These are phyloP conservation scores for Saccharomycopsis sp. DNA, from an alignment of 805 yeast species.

Conservation along the genomic window DNA sequence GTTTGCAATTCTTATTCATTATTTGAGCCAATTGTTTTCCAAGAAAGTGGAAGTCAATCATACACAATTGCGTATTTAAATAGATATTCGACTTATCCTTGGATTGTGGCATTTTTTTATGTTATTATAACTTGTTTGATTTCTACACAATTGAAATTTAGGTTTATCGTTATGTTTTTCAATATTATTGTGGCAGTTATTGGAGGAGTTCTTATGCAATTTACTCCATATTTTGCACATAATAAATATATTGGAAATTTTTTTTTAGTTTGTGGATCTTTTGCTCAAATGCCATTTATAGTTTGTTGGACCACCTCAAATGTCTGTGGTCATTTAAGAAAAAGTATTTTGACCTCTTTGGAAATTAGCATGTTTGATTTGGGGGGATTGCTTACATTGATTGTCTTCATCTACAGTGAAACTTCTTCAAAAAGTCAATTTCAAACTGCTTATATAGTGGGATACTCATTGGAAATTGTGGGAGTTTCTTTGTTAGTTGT, in stretches of 20 bases:
- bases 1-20: slow-evolving; percentile 71
- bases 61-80: slow-evolving; percentile 71
- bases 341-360: slow-evolving; percentile 45
- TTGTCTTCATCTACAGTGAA: slow-evolving; percentile 6
- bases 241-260: slow-evolving; percentile 11
- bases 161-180: slow-evolving; percentile 30
- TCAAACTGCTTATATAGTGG: no score
- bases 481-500: no score
- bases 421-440: no score
- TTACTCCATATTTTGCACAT: no score
- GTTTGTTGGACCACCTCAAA: slow-evolving; percentile 44
- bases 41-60: slow-evolving; percentile 57
- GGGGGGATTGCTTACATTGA: slow-evolving; percentile 10
- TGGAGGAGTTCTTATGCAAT: slow-evolving; percentile 11
- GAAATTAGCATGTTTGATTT: slow-evolving; percentile 42
- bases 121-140: no score
- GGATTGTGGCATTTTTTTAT: slow-evolving; percentile 32
- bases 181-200: slow-evolving; percentile 16
- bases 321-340: slow-evolving; percentile 42
- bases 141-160: slow-evolving; percentile 25
- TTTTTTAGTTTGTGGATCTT: slow-evolving; percentile 38
- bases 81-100: slow-evolving; percentile 49
- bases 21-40: slow-evolving; percentile 54
- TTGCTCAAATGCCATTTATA: slow-evolving; percentile 50
- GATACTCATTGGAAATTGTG: no score